phyloP scores from a whole-genome alignment of 164 flowering plant species.

The Tetrastigma voinierianum region DNA sequence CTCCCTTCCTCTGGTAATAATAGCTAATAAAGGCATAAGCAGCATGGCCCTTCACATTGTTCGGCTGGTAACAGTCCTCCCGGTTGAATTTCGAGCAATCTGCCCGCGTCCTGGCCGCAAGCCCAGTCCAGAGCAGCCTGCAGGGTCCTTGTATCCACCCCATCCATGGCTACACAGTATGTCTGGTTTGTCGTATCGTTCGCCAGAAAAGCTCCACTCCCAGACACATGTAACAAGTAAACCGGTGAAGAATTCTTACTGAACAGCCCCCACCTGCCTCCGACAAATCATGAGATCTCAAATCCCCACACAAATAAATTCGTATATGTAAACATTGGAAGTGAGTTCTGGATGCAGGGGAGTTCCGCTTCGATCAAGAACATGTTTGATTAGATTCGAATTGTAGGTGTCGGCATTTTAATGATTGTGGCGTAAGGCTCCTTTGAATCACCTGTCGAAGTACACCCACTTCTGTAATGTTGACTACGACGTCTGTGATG shows the following conservation, averaged over 20 bases:
- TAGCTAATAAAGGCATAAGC: slow-evolving; percentile 94
- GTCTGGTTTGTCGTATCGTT: slow-evolving; percentile 91
- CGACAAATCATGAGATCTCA: slow-evolving; percentile 69
- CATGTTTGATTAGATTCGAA: slow-evolving; percentile 84
- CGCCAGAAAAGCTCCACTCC: slow-evolving; percentile 79
- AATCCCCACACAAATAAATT: slow-evolving; percentile 86
- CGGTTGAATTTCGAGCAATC: slow-evolving; percentile 96
- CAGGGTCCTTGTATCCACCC: slow-evolving; percentile 59
- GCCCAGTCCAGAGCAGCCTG: slow-evolving; percentile 99
- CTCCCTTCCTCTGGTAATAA: slow-evolving; percentile 77
- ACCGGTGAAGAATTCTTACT: slow-evolving; percentile 73
- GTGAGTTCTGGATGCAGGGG: slow-evolving; percentile 87
- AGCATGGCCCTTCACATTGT: slow-evolving; percentile 79
- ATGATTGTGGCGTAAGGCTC: slow-evolving; percentile 80
- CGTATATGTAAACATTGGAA: slow-evolving; percentile 82
- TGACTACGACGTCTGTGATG: slow-evolving; percentile 64
- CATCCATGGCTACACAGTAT: slow-evolving; percentile 77
- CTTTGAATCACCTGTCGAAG: slow-evolving; percentile 74
- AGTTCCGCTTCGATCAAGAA: slow-evolving; percentile 67
- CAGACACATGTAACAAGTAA: slow-evolving; percentile 79
- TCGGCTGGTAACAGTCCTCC: slow-evolving; percentile 89
- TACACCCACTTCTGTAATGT: slow-evolving; percentile 98
- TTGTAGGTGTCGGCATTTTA: slow-evolving; percentile 88
- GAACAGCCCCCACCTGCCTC: slow-evolving; percentile 96
- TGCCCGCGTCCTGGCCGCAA: slow-evolving; percentile 93